phyloP scores from a whole-genome alignment of 2,329 filamentous ascomycete species.

The Didymellaceae sp. region DNA sequence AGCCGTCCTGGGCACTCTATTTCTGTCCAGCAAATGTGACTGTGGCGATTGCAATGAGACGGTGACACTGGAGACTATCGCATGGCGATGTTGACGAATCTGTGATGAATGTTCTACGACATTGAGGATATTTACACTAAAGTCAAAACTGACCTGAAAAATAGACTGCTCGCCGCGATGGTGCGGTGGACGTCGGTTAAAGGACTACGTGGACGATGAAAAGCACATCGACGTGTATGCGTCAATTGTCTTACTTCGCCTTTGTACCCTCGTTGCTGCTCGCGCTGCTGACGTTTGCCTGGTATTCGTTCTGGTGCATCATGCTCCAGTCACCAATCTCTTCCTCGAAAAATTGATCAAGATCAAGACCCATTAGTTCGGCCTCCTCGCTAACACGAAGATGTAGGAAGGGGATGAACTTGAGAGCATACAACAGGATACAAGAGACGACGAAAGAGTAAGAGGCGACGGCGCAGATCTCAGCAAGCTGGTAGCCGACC shows the following conservation, averaged over 20 bases:
- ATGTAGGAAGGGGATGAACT: conserved; percentile 62
- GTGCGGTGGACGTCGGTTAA: no score
- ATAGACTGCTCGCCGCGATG: no score
- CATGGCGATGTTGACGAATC: no score
- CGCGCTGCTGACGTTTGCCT: conserved; percentile 27
- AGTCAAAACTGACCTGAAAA: no score
- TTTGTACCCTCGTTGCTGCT: conserved; percentile 27
- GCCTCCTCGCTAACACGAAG: conserved; percentile 62
- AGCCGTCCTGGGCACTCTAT: conserved; percentile 7
- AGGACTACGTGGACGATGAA: no score
- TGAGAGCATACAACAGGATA: conserved; percentile 60
- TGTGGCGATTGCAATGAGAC: no score
- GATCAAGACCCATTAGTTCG: conserved; percentile 62
- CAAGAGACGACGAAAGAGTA: conserved; percentile 62
- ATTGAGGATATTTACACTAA: no score
- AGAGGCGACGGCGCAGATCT: conserved; percentile 60
- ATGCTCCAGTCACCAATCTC: conserved; percentile 61
- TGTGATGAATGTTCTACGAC: no score
- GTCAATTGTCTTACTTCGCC: neutral
- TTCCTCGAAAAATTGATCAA: conserved; percentile 64
- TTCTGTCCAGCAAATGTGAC: neutral
- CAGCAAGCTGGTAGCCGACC: conserved; percentile 62
- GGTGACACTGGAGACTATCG: no score
- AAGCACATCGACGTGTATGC: no score
- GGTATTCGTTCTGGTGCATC: conserved; percentile 36